A percentile compares a stretch with the other conserved stretches of the same genome.
These are phyloP conservation scores for Pisolithus microcarpus DNA, from an alignment of 768 basidiomycete genomes.

Conservation along the genomic window DNA sequence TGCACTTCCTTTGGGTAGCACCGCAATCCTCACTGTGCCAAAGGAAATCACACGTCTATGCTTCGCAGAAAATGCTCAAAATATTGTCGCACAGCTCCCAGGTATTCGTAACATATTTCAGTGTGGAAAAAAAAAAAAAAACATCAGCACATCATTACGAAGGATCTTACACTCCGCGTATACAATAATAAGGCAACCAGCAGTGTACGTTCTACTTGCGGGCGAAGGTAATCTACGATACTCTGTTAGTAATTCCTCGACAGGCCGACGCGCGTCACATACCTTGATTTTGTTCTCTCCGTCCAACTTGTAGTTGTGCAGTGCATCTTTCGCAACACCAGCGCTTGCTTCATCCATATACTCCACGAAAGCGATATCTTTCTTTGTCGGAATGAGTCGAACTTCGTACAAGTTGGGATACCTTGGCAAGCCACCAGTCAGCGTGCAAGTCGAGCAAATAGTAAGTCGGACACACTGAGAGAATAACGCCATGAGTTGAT, in stretches of 20 bases:
- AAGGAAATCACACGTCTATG: too few species aligned
- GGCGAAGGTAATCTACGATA: slow-evolving; percentile 60
- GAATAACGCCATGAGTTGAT: slow-evolving; percentile 85
- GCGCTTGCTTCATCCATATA: slow-evolving; percentile 90
- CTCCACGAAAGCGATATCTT: slow-evolving; percentile 98
- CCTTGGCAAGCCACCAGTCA: slow-evolving; percentile 33
- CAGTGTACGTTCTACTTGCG: slow-evolving; percentile 44
- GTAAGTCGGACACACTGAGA: slow-evolving; percentile 57
- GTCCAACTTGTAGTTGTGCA: slow-evolving; percentile 97
- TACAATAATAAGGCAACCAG: not conserved
- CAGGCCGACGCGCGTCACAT: slow-evolving; percentile 7
- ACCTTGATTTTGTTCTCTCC: slow-evolving; percentile 99
- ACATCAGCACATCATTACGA: not conserved
- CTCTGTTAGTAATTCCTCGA: slow-evolving; percentile 2
- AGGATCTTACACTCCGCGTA: not conserved
- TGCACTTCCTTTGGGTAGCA: too few species aligned
- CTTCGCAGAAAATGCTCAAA: too few species aligned
- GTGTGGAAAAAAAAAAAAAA: not conserved
- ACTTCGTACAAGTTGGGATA: slow-evolving; percentile 96
- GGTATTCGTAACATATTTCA: too few species aligned
- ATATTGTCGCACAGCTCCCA: too few species aligned
- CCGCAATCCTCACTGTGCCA: too few species aligned
- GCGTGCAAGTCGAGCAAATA: not conserved
- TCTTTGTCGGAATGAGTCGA: slow-evolving; percentile 95
- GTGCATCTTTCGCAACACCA: slow-evolving; percentile 85